phyloP scores from a whole-genome alignment of 331 rosid species.

The Pyrus hybrid region DNA sequence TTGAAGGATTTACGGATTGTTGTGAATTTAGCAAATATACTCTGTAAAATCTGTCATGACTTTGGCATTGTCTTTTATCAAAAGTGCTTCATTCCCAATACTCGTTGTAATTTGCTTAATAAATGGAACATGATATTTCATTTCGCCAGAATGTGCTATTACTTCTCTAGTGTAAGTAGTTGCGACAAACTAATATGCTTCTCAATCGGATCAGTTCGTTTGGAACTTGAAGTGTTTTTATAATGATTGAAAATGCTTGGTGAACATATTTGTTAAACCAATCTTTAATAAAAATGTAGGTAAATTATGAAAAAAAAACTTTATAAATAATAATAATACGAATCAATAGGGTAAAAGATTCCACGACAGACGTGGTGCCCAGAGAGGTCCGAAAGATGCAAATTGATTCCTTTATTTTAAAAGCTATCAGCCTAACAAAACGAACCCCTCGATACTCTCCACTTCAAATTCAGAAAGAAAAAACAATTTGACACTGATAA shows the following conservation, averaged over 20 bases:
- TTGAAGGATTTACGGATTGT: slow-evolving; percentile 2
- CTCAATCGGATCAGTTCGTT: background rate
- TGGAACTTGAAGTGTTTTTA: background rate
- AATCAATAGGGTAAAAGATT: background rate
- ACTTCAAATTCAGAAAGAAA: background rate
- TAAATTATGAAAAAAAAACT: no score
- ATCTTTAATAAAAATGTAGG: no score
- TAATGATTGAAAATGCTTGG: rapidly evolving
- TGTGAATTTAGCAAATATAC: slow-evolving; percentile 16
- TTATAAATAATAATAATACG: no score
- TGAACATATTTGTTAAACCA: no score
- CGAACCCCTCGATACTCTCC: background rate
- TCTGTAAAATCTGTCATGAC: slow-evolving; percentile 1
- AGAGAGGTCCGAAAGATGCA: background rate
- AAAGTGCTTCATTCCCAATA: slow-evolving; percentile 1
- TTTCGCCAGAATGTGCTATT: background rate
- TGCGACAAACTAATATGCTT: no score
- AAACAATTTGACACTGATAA: no score
- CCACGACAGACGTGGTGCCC: background rate
- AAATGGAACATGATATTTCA: background rate
- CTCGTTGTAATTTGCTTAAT: background rate
- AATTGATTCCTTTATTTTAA: background rate
- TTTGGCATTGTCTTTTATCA: slow-evolving; percentile 7
- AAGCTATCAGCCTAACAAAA: background rate
- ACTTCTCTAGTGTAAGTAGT: background rate